A percentile compares a stretch with the other conserved stretches of the same genome.
Conservation (phyloP, 2,329 filamentous ascomycete genomes). For the Sclerotinia borealis region DNA sequence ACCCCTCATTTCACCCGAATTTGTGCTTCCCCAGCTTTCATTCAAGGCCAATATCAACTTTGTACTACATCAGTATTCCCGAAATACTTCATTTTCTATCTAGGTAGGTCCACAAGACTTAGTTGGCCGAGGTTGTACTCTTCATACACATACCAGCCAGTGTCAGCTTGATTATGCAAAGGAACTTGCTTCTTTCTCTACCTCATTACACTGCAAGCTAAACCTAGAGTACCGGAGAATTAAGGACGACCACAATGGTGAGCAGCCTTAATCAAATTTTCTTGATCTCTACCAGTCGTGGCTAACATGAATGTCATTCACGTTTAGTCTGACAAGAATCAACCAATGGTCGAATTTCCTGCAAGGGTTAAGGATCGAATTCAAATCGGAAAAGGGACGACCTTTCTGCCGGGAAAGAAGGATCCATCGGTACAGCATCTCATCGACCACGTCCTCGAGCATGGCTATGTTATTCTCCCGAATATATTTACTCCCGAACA, state of each 20-base stretch:
- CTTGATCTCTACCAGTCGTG: not conserved
- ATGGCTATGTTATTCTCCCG: conserved; percentile 37
- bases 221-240: not conserved
- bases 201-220: conserved; percentile 2
- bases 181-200: not conserved
- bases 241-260: not conserved
- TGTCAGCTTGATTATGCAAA: conserved; percentile 4
- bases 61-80: not conserved
- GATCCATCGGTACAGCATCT: conserved; percentile 27
- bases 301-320: conserved; percentile 4
- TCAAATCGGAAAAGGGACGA: conserved; percentile 28
- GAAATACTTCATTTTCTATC: not conserved
- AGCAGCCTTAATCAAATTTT: not conserved
- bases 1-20: not conserved
- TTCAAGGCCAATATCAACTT: not conserved
- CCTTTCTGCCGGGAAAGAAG: conserved; percentile 28
- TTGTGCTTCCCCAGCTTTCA: not conserved
- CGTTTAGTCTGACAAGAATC: not conserved
- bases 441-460: conserved; percentile 29
- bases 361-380: conserved; percentile 16
- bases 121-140: not conserved
- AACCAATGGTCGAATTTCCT: not conserved
- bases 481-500: conserved; percentile 32
- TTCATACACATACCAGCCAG: conserved; percentile 1
- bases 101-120: not conserved